Evolutionary conservation across 495 filamentous ascomycete genomes (phyloP).

Genomic region (Aspergillus asperescens): DNA sequence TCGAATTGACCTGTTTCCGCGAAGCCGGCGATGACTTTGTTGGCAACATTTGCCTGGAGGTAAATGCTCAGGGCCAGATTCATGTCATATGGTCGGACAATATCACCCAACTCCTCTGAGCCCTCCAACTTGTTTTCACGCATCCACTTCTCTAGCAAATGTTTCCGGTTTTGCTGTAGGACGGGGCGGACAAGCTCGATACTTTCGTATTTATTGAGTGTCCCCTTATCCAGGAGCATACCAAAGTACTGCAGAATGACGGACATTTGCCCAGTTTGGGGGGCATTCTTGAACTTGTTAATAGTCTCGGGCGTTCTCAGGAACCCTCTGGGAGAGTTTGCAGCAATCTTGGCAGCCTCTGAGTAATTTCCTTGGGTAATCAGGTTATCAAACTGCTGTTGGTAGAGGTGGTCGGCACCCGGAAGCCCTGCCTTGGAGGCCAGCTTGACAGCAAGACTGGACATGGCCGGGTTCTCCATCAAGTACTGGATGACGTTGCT

Average conservation of each 20-base stretch:
- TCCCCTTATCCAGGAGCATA: conserved; percentile 90
- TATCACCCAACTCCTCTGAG: conserved; percentile 93
- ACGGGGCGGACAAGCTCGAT: conserved; percentile 91
- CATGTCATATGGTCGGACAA: conserved; percentile 83
- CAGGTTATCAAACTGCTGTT: conserved; percentile 84
- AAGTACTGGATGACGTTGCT: conserved; percentile 86
- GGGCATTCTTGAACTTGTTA: conserved; percentile 84
- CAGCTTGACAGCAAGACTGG: conserved; percentile 86
- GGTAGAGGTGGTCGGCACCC: conserved; percentile 91
- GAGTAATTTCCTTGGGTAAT: conserved; percentile 68
- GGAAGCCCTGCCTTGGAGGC: conserved; percentile 90
- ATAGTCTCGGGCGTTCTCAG: conserved; percentile 90
- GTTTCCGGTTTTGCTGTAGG: conserved; percentile 86
- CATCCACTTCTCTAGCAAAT: conserved; percentile 96
- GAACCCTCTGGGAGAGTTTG: conserved; percentile 94
- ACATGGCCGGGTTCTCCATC: conserved; percentile 89
- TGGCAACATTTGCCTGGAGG: conserved; percentile 74
- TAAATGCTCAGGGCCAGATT: conserved; percentile 82
- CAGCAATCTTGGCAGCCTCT: conserved; percentile 90
- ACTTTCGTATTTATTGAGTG: conserved; percentile 86
- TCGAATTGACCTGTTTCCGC: conserved; percentile 96
- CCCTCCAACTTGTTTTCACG: conserved; percentile 90
- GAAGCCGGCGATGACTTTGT: conserved; percentile 90
- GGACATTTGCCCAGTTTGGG: conserved; percentile 68
- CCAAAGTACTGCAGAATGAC: conserved; percentile 97